phyloP scores from a whole-genome alignment of 108 stramenopile genomes.

The Cyclotella distinguenda region DNA sequence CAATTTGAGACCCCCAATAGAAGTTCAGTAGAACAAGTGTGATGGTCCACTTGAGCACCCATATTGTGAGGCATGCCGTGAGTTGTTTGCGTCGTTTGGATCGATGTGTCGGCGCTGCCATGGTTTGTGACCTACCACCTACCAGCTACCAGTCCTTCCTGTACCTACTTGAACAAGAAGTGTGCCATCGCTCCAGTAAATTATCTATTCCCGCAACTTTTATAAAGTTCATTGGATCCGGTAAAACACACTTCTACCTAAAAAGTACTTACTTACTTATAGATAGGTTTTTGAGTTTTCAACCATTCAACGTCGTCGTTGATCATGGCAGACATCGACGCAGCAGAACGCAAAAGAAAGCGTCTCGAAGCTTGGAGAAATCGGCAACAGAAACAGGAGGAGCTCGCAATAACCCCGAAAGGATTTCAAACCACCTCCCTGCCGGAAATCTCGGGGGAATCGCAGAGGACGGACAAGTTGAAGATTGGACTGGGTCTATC shows the following conservation, averaged over 20 bases:
- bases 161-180: no score
- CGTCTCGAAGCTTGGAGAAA: constrained; percentile 84
- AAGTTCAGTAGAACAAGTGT: constrained; percentile 24
- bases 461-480: constrained; percentile 21
- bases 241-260: no score
- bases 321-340: constrained; percentile 27
- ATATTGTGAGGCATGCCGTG: constrained; percentile 11
- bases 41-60: constrained; percentile 24
- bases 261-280: no score
- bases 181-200: no score
- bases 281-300: no score
- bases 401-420: neutral
- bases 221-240: no score
- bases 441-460: constrained; percentile 4
- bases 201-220: no score
- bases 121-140: no score
- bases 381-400: constrained; percentile 54
- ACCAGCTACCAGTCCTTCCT: no score
- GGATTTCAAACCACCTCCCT: constrained; percentile 15
- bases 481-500: constrained; percentile 27
- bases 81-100: constrained; percentile 5
- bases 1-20: constrained; percentile 29
- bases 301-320: no score
- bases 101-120: neutral
- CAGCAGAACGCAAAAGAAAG: constrained; percentile 79